Evolutionary conservation across 2,329 filamentous ascomycete species (phyloP).

Genomic region (Aureobasidium sp.): DNA sequence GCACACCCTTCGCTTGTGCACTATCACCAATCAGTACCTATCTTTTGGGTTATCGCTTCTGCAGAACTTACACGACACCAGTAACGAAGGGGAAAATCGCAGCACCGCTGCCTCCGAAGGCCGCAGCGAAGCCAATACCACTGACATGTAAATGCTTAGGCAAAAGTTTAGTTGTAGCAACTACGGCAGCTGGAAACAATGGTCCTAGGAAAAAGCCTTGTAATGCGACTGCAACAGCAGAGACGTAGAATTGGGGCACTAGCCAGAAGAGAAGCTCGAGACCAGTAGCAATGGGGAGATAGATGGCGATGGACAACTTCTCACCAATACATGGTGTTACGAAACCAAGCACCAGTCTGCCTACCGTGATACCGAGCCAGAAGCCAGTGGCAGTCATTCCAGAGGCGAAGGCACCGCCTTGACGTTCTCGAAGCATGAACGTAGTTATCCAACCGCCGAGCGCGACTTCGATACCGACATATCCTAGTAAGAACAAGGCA

Average conservation of each 20-base stretch:
- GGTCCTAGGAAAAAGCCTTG: constrained; percentile 76
- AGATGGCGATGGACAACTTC: constrained; percentile 50
- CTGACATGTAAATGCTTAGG: constrained; percentile 66
- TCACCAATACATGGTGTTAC: constrained; percentile 67
- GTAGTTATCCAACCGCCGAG: constrained; percentile 70
- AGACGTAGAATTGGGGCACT: constrained; percentile 66
- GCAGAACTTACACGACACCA: constrained; percentile 45
- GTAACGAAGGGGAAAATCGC: constrained; percentile 58
- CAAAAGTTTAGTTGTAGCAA: constrained; percentile 65
- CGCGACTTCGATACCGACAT: constrained; percentile 49
- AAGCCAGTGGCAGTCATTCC: constrained; percentile 73
- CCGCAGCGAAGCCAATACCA: constrained; percentile 73
- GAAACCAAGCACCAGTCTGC: constrained; percentile 65
- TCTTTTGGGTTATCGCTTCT: too few species aligned
- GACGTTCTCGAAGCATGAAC: constrained; percentile 74
- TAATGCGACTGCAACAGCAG: constrained; percentile 60
- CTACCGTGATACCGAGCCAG: constrained; percentile 74
- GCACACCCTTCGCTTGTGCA: constrained; percentile 51
- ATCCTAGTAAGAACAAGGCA: constrained; percentile 65
- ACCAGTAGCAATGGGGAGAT: constrained; percentile 54
- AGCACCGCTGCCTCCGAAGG: constrained; percentile 66
- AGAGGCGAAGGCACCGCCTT: constrained; percentile 60
- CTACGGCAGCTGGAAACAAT: constrained; percentile 66
- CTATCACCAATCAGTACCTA: too few species aligned
- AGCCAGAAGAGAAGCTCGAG: constrained; percentile 74